Percentiles rank a stretch among this genome's conserved stretches.
These are phyloP conservation scores for Hypericum androsaemum DNA, from an alignment of 345 rosid genomes.

Conservation along the genomic window DNA sequence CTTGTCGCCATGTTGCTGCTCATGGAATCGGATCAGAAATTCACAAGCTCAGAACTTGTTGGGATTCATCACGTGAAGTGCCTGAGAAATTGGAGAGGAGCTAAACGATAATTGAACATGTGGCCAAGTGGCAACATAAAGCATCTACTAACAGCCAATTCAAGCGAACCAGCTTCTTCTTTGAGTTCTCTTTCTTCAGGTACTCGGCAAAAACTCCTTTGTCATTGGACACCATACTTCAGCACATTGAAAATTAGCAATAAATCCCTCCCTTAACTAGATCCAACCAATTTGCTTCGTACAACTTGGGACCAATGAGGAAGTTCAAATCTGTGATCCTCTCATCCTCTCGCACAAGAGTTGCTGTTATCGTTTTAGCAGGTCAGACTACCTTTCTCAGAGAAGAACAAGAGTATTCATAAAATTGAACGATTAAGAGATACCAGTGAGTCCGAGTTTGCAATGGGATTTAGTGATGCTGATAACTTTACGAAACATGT, in stretches of 20 bases:
- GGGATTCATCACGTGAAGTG: conserved; percentile 97
- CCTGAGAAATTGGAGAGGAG: conserved; percentile 33
- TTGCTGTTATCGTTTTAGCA: conserved; percentile 40
- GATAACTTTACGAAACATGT: conserved; percentile 97
- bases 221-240: conserved; percentile 99
- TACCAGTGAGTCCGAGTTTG: conserved; percentile 99
- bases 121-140: neutral
- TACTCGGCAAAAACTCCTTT: conserved; percentile 91
- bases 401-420: conserved; percentile 7
- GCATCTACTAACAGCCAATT: neutral
- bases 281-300: conserved; percentile 99
- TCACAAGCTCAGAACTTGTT: conserved; percentile 96
- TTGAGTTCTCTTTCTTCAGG: conserved; percentile 84
- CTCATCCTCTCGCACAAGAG: conserved; percentile 99
- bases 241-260: conserved; percentile 97
- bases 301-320: conserved; percentile 93
- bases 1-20: conserved; percentile 84
- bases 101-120: conserved; percentile 6
- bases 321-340: conserved; percentile 96
- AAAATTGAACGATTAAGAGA: conserved; percentile 2
- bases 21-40: conserved; percentile 85
- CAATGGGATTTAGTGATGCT: conserved; percentile 97
- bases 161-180: conserved; percentile 73
- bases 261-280: conserved; percentile 92
- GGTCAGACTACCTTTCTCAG: conserved; percentile 8